phyloP scores from a whole-genome alignment of 179 eudicot genomes.

The Spergularia azorica region DNA sequence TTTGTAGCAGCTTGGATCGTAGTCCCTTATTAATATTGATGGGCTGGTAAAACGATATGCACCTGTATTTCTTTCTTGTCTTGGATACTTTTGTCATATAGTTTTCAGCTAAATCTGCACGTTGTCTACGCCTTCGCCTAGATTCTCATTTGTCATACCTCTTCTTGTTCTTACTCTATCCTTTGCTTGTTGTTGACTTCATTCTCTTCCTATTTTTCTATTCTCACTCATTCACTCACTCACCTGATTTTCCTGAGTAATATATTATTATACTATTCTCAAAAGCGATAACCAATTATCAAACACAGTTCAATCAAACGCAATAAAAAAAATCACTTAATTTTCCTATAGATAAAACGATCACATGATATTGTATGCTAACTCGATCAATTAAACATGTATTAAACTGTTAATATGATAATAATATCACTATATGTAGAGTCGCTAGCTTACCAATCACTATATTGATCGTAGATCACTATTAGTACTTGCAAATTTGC shows the following conservation, averaged over 20 bases:
- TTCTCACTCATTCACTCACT: neutral
- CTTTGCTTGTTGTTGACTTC: constrained; percentile 2
- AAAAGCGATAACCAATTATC: neutral
- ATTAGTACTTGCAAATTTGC: no score
- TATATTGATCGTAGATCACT: no score
- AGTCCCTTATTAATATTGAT: neutral
- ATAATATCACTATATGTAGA: no score
- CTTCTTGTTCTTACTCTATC: constrained; percentile 19
- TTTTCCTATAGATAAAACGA: no score
- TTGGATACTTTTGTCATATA: constrained; percentile 28
- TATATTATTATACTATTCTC: neutral
- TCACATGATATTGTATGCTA: no score
- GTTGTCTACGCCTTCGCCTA: constrained; percentile 26
- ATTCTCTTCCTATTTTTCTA: neutral
- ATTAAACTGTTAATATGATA: no score
- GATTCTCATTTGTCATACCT: constrained; percentile 22
- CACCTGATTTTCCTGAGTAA: neutral
- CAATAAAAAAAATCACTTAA: no score
- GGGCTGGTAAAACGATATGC: constrained; percentile 23
- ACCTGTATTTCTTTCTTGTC: constrained; percentile 7
- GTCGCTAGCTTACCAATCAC: no score
- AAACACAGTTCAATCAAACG: no score
- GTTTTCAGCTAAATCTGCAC: constrained; percentile 34
- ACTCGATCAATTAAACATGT: no score
- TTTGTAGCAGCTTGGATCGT: constrained; percentile 25